Evolutionary conservation across 73 alveolate species (phyloP).

Genomic region (Paraurostyla sp.): DNA sequence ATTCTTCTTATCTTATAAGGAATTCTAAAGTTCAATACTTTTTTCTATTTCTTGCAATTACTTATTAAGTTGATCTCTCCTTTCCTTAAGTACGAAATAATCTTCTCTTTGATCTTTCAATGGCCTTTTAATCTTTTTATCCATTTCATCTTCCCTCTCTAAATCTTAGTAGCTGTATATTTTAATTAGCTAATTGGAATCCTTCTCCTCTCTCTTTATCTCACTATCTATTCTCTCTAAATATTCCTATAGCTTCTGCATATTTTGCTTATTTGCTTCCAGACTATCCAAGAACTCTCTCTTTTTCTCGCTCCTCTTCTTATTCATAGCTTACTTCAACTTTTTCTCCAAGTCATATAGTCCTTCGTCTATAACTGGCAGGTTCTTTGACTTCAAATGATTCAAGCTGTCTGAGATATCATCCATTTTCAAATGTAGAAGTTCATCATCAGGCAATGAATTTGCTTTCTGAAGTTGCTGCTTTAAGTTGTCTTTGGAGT

Average conservation of each 20-base stretch:
- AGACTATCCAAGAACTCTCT: not conserved
- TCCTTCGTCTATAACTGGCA: not conserved
- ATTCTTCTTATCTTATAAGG: not conserved
- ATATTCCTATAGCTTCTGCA: not conserved
- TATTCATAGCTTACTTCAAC: not conserved
- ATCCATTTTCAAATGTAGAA: not conserved
- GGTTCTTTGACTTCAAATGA: not conserved
- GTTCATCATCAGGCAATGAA: not conserved
- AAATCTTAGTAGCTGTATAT: not conserved
- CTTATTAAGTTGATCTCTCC: not conserved
- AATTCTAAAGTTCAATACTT: not conserved
- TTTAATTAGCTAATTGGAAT: not conserved
- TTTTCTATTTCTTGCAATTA: not conserved
- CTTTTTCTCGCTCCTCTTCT: not conserved
- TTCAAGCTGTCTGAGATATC: not conserved
- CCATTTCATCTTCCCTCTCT: constrained; percentile 16
- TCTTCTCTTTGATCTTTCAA: not conserved
- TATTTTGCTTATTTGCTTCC: not conserved
- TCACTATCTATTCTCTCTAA: not conserved
- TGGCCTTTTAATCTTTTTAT: not conserved
- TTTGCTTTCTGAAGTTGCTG: not conserved
- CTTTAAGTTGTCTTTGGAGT: not conserved
- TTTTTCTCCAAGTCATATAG: constrained; percentile 1
- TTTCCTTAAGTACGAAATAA: not conserved
- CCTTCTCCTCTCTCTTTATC: not conserved